A percentile compares a stretch with the other conserved stretches of the same genome.
Conservation (phyloP, 2,329 filamentous ascomycete genomes). For the Alternaria arbusti region DNA sequence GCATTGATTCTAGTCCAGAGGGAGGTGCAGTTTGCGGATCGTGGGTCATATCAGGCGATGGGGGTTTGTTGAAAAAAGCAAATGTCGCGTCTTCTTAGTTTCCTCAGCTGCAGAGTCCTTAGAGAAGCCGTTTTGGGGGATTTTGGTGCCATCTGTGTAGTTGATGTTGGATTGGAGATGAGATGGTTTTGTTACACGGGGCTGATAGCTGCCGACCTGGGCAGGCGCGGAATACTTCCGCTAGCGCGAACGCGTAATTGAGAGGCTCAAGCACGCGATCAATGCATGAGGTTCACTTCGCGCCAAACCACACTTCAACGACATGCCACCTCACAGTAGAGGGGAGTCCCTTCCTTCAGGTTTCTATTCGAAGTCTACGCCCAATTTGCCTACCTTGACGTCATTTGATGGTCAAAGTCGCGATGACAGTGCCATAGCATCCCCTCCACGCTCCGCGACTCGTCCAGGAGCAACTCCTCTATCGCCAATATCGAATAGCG, state of each 20-base stretch:
- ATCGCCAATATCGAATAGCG: slow-evolving; percentile 26
- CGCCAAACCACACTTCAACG: slow-evolving; percentile 15
- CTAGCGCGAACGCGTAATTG: slow-evolving; percentile 12
- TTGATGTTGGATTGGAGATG: neutral
- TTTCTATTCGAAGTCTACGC: slow-evolving; percentile 56
- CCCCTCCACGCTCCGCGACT: slow-evolving; percentile 12
- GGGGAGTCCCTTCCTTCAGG: slow-evolving; percentile 48
- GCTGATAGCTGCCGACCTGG: neutral
- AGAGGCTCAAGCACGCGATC: slow-evolving; percentile 27
- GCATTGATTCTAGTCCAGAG: neutral
- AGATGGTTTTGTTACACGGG: neutral
- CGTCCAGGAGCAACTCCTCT: slow-evolving; percentile 20
- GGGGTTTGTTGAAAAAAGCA: neutral
- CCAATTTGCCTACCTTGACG: slow-evolving; percentile 53
- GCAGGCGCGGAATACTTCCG: slow-evolving; percentile 2
- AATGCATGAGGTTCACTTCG: slow-evolving; percentile 14
- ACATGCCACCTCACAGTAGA: slow-evolving; percentile 55
- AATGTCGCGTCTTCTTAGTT: neutral
- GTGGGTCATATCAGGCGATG: neutral
- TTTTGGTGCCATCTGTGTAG: neutral
- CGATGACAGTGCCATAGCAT: neutral
- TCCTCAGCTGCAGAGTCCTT: neutral
- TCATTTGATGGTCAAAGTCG: slow-evolving; percentile 33
- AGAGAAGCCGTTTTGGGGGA: accelerated
- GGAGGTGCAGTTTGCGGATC: neutral